phyloP scores from a whole-genome alignment of 2,329 filamentous ascomycete genomes.

The Dactylellina sp. region DNA sequence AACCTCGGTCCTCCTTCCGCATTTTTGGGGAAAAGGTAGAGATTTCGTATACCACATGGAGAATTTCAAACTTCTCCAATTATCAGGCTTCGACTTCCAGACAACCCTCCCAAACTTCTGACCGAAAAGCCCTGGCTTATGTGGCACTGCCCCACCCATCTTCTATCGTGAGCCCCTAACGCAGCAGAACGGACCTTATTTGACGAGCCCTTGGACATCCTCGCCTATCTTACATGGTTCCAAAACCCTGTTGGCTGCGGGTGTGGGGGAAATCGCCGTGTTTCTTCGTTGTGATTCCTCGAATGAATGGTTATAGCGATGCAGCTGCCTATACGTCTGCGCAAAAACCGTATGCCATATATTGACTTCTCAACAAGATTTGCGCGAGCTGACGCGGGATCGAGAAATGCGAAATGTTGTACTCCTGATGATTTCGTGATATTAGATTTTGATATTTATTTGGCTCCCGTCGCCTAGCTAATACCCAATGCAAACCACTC shows the following conservation, averaged over 20 bases:
- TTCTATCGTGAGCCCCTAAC: too few species aligned
- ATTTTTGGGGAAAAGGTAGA: not conserved
- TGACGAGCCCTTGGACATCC: not conserved
- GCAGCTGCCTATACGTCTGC: too few species aligned
- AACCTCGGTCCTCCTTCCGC: not conserved
- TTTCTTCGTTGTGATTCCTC: not conserved
- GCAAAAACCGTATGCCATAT: too few species aligned
- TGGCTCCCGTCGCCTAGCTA: too few species aligned
- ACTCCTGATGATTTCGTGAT: too few species aligned
- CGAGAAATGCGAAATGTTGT: too few species aligned
- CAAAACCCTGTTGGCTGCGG: too few species aligned
- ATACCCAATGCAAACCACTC: too few species aligned
- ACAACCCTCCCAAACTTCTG: not conserved
- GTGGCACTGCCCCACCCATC: not conserved
- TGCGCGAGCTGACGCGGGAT: not conserved
- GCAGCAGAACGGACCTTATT: not conserved
- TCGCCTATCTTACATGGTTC: not conserved
- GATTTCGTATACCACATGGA: not conserved
- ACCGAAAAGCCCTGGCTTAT: not conserved
- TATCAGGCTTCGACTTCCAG: slow-evolving; percentile 1
- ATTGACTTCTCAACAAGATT: not conserved
- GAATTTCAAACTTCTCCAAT: not conserved
- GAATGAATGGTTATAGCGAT: not conserved
- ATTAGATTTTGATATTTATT: too few species aligned
- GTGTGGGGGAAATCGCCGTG: not conserved